These are phyloP conservation scores for Diplocarpon rosae DNA, from an alignment of 2,329 filamentous ascomycete species.

Conservation along the genomic window DNA sequence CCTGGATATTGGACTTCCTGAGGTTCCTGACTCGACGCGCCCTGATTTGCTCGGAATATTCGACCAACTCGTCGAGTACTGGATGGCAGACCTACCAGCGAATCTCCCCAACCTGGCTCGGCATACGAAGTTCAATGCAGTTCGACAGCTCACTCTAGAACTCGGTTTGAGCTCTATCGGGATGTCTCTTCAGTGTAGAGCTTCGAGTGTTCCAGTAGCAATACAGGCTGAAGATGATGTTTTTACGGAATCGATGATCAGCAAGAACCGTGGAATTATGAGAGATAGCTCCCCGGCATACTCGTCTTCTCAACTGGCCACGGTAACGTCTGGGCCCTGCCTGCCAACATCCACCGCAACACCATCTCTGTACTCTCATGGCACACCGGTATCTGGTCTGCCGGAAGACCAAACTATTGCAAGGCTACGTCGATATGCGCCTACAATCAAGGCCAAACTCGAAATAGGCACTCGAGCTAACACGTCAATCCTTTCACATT, in stretches of 20 bases:
- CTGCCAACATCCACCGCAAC: conserved; percentile 18
- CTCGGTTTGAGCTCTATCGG: conserved; percentile 23
- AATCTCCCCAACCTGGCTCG: conserved; percentile 18
- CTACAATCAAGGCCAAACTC: conserved; percentile 24
- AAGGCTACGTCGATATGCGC: conserved; percentile 28
- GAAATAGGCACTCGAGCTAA: conserved; percentile 13
- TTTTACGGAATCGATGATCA: not conserved
- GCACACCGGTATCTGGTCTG: conserved; percentile 15
- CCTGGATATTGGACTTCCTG: conserved; percentile 8
- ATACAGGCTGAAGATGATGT: conserved; percentile 2
- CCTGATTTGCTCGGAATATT: conserved; percentile 22
- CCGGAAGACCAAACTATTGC: conserved; percentile 26
- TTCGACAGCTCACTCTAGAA: conserved; percentile 24
- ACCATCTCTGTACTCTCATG: conserved; percentile 22
- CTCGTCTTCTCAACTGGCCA: conserved; percentile 15
- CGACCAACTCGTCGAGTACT: conserved; percentile 22
- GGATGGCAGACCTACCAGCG: conserved; percentile 23
- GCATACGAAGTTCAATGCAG: conserved; percentile 21
- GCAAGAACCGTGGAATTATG: conserved; percentile 6
- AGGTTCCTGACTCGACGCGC: not conserved
- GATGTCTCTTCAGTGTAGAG: conserved; percentile 18
- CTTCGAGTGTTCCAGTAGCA: conserved; percentile 1
- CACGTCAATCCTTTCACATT: conserved; percentile 27
- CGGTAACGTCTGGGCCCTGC: conserved; percentile 5
- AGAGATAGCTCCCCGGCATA: conserved; percentile 14